phyloP scores from a whole-genome alignment of 768 basidiomycete genomes.

The Trametes cubensis region DNA sequence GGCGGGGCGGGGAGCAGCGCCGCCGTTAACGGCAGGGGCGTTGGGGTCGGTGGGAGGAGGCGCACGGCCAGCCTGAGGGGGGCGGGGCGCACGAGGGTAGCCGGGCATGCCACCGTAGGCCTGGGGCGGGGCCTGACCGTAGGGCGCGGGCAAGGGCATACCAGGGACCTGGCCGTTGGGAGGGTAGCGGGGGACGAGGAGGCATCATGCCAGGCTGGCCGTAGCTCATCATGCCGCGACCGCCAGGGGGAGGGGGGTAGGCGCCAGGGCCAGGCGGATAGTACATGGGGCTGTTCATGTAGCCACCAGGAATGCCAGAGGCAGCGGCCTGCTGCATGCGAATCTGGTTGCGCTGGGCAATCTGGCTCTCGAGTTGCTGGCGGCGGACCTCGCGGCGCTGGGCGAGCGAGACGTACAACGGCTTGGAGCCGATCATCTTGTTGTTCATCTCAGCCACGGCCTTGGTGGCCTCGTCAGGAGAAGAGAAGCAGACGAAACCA shows the following conservation, averaged over 20 bases:
- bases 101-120: constrained; percentile 70
- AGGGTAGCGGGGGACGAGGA: constrained; percentile 82
- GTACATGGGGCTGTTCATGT: constrained; percentile 86
- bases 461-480: constrained; percentile 98
- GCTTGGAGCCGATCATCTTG: constrained; percentile 99
- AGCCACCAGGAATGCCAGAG: constrained; percentile 79
- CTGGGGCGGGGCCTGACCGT: constrained; percentile 73
- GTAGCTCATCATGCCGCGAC: constrained; percentile 79
- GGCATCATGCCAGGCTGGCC: constrained; percentile 85
- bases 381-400: constrained; percentile 98
- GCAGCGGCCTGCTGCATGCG: constrained; percentile 95
- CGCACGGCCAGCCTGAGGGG: constrained; percentile 68
- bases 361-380: constrained; percentile 98
- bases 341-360: constrained; percentile 96
- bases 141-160: constrained; percentile 75
- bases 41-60: constrained; percentile 73
- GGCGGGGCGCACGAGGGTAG: constrained; percentile 66
- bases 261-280: constrained; percentile 77
- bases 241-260: constrained; percentile 72
- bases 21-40: constrained; percentile 46
- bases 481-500: constrained; percentile 98
- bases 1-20: constrained; percentile 59
- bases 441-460: constrained; percentile 99
- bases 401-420: constrained; percentile 97
- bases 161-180: constrained; percentile 73